These are phyloP conservation scores for Immersiella caudata DNA, from an alignment of 495 filamentous ascomycete species.

Conservation along the genomic window DNA sequence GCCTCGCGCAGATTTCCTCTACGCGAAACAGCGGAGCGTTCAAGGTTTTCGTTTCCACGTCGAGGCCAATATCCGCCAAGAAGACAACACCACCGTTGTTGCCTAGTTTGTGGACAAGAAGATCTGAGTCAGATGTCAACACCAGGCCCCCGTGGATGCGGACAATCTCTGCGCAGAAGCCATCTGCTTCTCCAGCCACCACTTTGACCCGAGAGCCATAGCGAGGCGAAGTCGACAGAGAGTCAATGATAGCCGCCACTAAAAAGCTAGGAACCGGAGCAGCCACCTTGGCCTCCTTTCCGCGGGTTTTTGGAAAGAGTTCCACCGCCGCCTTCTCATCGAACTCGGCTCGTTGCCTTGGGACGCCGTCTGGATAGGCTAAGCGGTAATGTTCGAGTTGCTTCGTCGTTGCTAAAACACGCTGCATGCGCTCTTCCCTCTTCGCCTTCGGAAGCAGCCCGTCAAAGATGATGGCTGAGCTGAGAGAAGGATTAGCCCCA, in stretches of 20 bases:
- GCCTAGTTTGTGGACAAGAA: slow-evolving; percentile 70
- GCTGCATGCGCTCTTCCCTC: slow-evolving; percentile 33
- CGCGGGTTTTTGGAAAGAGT: slow-evolving; percentile 25
- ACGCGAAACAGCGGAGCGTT: slow-evolving; percentile 45
- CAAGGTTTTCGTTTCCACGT: slow-evolving; percentile 25
- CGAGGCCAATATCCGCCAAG: slow-evolving; percentile 53
- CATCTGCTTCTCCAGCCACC: slow-evolving; percentile 72
- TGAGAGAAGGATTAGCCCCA: slow-evolving; percentile 32
- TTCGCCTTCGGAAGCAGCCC: slow-evolving; percentile 63
- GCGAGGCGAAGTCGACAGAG: slow-evolving; percentile 44
- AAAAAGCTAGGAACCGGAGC: slow-evolving; percentile 66
- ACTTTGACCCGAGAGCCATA: slow-evolving; percentile 58
- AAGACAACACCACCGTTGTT: slow-evolving; percentile 59
- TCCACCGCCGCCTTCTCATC: slow-evolving; percentile 4
- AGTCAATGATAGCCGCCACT: slow-evolving; percentile 68
- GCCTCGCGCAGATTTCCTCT: slow-evolving; percentile 37
- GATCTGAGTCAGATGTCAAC: slow-evolving; percentile 73
- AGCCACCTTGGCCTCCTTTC: slow-evolving; percentile 26
- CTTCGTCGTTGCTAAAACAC: slow-evolving; percentile 28
- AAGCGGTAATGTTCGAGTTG: slow-evolving; percentile 32
- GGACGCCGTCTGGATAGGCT: slow-evolving; percentile 21
- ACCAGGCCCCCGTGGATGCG: slow-evolving; percentile 54
- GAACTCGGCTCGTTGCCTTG: slow-evolving; percentile 14
- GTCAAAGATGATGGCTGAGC: slow-evolving; percentile 72
- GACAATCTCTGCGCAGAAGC: slow-evolving; percentile 63